Base-by-base conservation (phyloP, 2,329 filamentous ascomycete species). In the Leptoxyphium fumago region DNA sequence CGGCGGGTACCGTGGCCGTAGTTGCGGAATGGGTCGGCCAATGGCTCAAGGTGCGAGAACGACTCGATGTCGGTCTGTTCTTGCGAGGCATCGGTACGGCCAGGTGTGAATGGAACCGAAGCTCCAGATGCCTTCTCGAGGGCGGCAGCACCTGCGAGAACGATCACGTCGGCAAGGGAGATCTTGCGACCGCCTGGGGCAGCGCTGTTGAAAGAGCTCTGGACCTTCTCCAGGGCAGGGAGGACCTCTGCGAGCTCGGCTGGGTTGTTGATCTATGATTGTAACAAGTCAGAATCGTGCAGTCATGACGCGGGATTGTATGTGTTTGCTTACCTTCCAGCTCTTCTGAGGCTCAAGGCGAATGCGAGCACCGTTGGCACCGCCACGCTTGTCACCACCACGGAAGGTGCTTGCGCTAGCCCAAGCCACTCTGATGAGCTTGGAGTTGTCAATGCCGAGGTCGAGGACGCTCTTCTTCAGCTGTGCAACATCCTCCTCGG, bases 281-380 rank as follows among this genome's bases (percentile, higher is more conserved):
- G 2, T 9, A 17, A 9, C 28, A 17, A 29, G n/a, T 21, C n/a
- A 38, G 42, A 78, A 26, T 7, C 7, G 21, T 26, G 7, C 21
- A 26, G 3, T 4, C 21, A 4, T 3, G 3, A 26, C 4, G 7
- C 21, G 7, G 21, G 21, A 26, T 26, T 3, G 7, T 26, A 26
- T 26, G 21, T 26, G 21, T n/a, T n/a, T 26, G 56, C 21, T 26
- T 26, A 26, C 21, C 21, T 75, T 64, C 82, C 83, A 88, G 61
- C 75, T 68, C 54, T 77, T 77, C 66, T 83, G 78, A 18, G 83
- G 83, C 48, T 72, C 68, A 10, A 88, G 79, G 29, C 80, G 78
- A 55, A 88, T 84, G 54, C 83, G 82, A 11, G 76, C 82, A 54
- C 83, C 83, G 56, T 88, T 88, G 64, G 83, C 83, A 58, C 83